Percentiles rank a stretch among this genome's conserved stretches.
Conservation (phyloP, 306 rosid genomes). For the Calophaca sinica region DNA sequence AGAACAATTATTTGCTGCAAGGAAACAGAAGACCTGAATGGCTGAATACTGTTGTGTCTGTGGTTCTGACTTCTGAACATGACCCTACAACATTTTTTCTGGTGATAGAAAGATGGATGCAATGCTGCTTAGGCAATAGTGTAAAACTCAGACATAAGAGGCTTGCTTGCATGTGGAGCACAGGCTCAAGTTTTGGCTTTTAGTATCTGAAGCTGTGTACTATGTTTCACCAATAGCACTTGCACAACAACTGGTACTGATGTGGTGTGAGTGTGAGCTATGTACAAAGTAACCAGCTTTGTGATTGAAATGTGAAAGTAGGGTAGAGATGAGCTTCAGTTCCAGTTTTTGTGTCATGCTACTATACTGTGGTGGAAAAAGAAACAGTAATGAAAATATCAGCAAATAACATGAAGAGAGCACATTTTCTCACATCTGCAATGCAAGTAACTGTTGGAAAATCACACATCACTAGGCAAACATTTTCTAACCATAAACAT, state of each 20-base stretch:
- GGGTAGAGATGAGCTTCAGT: conserved; percentile 24
- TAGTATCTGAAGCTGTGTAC: conserved; percentile 28
- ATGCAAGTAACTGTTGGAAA: conserved; percentile 1
- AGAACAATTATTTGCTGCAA: conserved; percentile 47
- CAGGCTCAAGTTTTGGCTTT: conserved; percentile 36
- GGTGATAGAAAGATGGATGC: conserved; percentile 52
- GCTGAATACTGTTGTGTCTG: conserved; percentile 38
- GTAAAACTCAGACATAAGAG: conserved; percentile 21
- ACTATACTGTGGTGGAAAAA: conserved; percentile 24
- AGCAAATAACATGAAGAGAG: conserved; percentile 19
- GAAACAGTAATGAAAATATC: conserved; percentile 25
- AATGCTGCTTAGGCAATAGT: conserved; percentile 38
- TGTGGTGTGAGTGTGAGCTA: conserved; percentile 10
- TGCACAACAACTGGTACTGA: background rate
- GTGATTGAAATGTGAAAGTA: conserved; percentile 21
- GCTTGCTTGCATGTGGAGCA: conserved; percentile 43
- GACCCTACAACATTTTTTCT: conserved; percentile 41
- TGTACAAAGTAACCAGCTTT: conserved; percentile 23
- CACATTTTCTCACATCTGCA: background rate
- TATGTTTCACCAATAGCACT: conserved; percentile 25
- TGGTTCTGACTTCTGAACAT: conserved; percentile 38
- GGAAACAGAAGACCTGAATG: conserved; percentile 40
- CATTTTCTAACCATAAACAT: background rate
- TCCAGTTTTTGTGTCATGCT: conserved; percentile 35
- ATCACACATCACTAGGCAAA: conserved; percentile 20